These are phyloP conservation scores for Incumbomyces lentus DNA, from an alignment of 2,329 filamentous ascomycete genomes.

Conservation along the genomic window DNA sequence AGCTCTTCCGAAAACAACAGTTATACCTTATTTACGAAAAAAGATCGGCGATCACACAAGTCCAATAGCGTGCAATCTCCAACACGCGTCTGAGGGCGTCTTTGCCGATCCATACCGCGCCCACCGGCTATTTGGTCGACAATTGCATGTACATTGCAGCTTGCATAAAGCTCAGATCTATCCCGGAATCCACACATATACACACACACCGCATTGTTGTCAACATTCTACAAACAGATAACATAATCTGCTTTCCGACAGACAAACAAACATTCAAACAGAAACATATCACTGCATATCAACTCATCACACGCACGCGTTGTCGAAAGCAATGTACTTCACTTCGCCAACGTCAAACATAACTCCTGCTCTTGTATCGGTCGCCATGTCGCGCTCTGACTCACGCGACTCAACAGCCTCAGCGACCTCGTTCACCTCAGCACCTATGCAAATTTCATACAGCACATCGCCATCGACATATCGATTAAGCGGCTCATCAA, in stretches of 20 bases:
- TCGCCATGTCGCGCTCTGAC: slow-evolving; percentile 21
- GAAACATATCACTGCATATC: neutral
- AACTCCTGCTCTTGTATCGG: slow-evolving; percentile 18
- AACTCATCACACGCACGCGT: neutral
- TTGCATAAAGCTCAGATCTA: neutral
- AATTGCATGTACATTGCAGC: slow-evolving; percentile 3
- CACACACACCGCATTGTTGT: neutral
- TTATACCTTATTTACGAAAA: neutral
- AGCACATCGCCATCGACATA: slow-evolving; percentile 16
- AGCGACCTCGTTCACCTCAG: slow-evolving; percentile 10
- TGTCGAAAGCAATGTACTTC: slow-evolving; percentile 15
- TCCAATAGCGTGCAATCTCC: slow-evolving; percentile 17
- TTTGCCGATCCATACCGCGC: slow-evolving; percentile 1
- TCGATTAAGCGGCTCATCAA: slow-evolving; percentile 10
- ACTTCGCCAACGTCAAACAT: slow-evolving; percentile 19
- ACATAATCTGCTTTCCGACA: too few relatives aligned
- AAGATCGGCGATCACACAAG: slow-evolving; percentile 7
- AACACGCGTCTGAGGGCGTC: slow-evolving; percentile 13
- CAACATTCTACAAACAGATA: neutral
- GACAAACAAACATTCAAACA: too few relatives aligned
- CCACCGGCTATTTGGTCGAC: slow-evolving; percentile 1
- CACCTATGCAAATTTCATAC: slow-evolving; percentile 14
- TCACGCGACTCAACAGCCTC: slow-evolving; percentile 19
- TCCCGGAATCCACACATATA: neutral
- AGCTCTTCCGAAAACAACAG: neutral